A percentile compares a stretch with the other conserved stretches of the same genome.
Evolutionary conservation across 805 yeast genomes (phyloP).

Genomic region (Schwanniomyces sp.): DNA sequence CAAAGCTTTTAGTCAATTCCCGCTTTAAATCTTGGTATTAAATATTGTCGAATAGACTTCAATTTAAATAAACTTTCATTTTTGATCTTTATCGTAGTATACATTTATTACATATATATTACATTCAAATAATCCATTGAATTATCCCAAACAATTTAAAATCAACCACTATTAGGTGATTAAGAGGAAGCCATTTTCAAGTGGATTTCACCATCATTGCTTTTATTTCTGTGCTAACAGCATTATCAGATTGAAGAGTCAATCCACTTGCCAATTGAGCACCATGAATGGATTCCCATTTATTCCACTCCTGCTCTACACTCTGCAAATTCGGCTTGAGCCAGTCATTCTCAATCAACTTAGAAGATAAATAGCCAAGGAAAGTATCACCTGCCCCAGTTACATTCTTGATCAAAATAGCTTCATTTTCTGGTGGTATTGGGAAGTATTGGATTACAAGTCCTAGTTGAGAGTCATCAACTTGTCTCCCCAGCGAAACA

Average conservation of each 20-base stretch:
- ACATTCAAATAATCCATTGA: not conserved
- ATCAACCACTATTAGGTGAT: too few relatives aligned
- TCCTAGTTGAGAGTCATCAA: slow-evolving; percentile 37
- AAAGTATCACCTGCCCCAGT: slow-evolving; percentile 91
- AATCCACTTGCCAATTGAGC: slow-evolving; percentile 43
- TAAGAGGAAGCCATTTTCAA: too few relatives aligned
- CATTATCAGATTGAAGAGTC: slow-evolving; percentile 15
- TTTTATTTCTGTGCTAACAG: slow-evolving; percentile 27
- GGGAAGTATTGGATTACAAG: slow-evolving; percentile 65
- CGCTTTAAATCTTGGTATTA: too few relatives aligned
- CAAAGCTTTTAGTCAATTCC: too few relatives aligned
- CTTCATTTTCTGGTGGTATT: slow-evolving; percentile 29
- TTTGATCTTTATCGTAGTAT: not conserved
- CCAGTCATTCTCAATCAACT: slow-evolving; percentile 22
- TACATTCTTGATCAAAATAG: slow-evolving; percentile 53
- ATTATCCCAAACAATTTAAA: not conserved
- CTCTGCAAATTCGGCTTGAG: slow-evolving; percentile 18
- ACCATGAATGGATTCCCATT: slow-evolving; percentile 35
- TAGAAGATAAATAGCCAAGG: slow-evolving; percentile 59
- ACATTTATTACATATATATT: not conserved
- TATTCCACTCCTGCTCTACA: slow-evolving; percentile 36
- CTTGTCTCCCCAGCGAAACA: slow-evolving; percentile 17
- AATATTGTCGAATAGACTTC: too few relatives aligned
- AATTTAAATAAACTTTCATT: too few relatives aligned
- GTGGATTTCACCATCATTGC: too few relatives aligned